Evolutionary conservation across 2,329 filamentous ascomycete genomes (phyloP), one percentile per base, ranked within the genome.

Genomic region (Cladosporium oxysporum): DNA sequence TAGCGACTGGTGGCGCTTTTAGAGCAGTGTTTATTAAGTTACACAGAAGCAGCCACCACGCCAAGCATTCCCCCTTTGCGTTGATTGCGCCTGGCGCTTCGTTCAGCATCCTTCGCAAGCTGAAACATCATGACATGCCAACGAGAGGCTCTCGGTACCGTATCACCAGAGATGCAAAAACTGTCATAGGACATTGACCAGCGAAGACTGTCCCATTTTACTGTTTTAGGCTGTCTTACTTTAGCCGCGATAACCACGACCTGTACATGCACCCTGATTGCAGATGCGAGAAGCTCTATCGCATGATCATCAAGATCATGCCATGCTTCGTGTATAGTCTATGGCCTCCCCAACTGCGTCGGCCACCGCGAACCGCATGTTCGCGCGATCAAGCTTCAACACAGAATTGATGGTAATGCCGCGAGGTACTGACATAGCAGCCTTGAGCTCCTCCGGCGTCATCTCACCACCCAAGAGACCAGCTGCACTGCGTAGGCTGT

Each of bases 341-440:
- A 70, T 68, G 2, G 69, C 67, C 29, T 69, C 58, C 37, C 63
- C 65, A 2, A 69, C 65, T 10, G 69, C 55, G n/a, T 67, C 63
- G 14, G 66, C 64, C 3, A 69, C 61, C 4, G 58, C 69, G 21
- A 62, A 64, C 47, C 69, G 63, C 37, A 68, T 58, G 18, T 63
- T 66, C 14, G 47, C 60, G 11, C 60, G 49, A 3, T 72, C 69
- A 1, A 72, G 65, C 23, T 71, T 63, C 18, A 72, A 57, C 12
- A 73, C 52, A 11, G 71, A 66, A 44, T 71, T 71, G 55, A 71
- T 67, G 2, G 71, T 73, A 29, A 73, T 74, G 1, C 72, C 70
- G 14, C 58, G 66, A 1, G 71, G 69, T 18, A 69, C 69, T 21
- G 71, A 73, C 71, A 74, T 74, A 3, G 69, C 66, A 23, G 68